Base-by-base conservation (phyloP, 2,329 filamentous ascomycete genomes). In the Monosporascus ibericus region DNA sequence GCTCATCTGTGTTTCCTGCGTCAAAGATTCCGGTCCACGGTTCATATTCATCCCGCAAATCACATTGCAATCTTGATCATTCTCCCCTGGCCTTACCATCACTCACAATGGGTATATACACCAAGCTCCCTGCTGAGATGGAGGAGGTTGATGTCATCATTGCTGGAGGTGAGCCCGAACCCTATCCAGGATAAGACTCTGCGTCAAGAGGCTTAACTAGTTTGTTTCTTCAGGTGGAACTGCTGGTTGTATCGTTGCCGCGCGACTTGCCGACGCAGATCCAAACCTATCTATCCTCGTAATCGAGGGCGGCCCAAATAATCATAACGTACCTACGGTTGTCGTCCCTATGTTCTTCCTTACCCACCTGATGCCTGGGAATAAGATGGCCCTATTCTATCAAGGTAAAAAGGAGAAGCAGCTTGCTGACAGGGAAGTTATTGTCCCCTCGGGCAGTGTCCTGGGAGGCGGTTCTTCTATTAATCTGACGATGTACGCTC, bases 401-500 rank as follows among this genome's bases (percentile, higher is more conserved):
- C 70, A 76, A 55, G 40, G 17, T 1, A 44, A 44, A 24, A 44
- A 44, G 40, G 40, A 44, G 20, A 44, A 44, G 20, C 63, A 75
- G 44, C 68, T 80, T 3, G 72, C 68, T 48, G 69, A 70, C 15
- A 66, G 77, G 15, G 68, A 71, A 50, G 69, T 65, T 2, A 64
- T 70, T n/a, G 63, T 72, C 2, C 67, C 67, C 0, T 52, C 58
- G 7, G 68, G 65, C 15, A 75, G 76, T 25, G 72, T 74, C 1
- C 67, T 82, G 0, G 79, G 79, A 37, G 79, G 79, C 25, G 78
- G 78, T 5, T 70, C 66, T 8, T 70, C 70, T 2, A 72, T 75
- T 18, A 75, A 75, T 52, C 71, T 73, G 53, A 69, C 72, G 67
- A 72, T 75, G 62, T 44, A 56, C 17, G 9, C 8, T 27, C 48